Base-by-base conservation (phyloP, 2,329 filamentous ascomycete species). In the Onygena corvina region DNA sequence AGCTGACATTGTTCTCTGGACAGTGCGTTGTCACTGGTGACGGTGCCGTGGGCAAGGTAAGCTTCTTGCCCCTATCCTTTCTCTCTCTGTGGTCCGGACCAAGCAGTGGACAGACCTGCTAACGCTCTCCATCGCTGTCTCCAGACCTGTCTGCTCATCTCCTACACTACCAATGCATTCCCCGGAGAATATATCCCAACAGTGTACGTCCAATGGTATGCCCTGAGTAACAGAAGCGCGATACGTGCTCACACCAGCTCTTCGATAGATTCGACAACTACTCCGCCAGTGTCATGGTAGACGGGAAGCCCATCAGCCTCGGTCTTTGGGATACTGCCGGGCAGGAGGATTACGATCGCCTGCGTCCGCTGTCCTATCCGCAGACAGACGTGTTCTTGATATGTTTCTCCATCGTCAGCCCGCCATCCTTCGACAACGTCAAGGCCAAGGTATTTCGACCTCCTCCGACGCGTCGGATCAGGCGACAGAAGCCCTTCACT, bases 101-200 rank as follows among this genome's bases (percentile, higher is more conserved):
- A 42, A n/a, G n/a, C n/a, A n/a, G n/a, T n/a, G n/a, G 52, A 54
- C 57, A 54, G 54, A 54, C 48, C 21, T 16, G 12, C 36, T 47
- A 54, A 54, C 50, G 18, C 2, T 27, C 38, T 23, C 23, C n/a
- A n/a, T n/a, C n/a, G n/a, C n/a, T 25, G 14, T 29, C 18, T 31
- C 38, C 56, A 95, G 90, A 98, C 92, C 76, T 98, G 92, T 76
- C 82, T 98, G 53, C 82, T 98, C 62, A 98, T 98, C 67, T 96
- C 90, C 48, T 98, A 98, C 74, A 96, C 92, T 56, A 98, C 92
- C 56, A 98, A 96, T 74, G 92, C 92, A 57, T 98, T 98, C 69
- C 92, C 92, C n/a, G 92, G 92, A 69, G 92, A 98, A 76, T 98
- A 98, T 71, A 96, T 98, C 61, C 92, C 92, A 58, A 98, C 92